Percentiles rank a stretch among this genome's conserved stretches.
Evolutionary conservation across 768 basidiomycete species (phyloP).

Genomic region (Leccinellum luteum): DNA sequence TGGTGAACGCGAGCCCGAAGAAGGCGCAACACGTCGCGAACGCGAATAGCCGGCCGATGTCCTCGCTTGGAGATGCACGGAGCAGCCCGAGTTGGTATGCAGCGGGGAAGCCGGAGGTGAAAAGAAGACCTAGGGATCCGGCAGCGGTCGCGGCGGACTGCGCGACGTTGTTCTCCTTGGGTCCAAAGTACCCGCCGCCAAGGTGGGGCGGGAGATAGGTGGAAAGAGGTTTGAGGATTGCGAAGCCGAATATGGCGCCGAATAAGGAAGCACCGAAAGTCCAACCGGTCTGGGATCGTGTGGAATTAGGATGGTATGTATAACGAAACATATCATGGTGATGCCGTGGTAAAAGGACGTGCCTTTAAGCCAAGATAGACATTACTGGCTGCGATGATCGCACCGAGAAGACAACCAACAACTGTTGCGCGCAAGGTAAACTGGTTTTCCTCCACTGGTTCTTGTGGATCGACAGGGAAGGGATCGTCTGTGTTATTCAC

Average conservation of each 20-base stretch:
- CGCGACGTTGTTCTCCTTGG: neutral
- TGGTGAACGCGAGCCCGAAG: neutral
- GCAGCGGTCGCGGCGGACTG: conserved; percentile 1
- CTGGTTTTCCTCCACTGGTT: neutral
- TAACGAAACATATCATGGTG: neutral
- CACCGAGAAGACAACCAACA: neutral
- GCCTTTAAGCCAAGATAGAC: conserved; percentile 4
- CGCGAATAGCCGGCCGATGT: neutral
- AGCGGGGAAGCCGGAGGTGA: neutral
- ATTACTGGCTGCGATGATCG: neutral
- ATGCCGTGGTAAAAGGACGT: neutral
- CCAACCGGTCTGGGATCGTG: neutral
- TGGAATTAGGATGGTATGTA: too few species aligned
- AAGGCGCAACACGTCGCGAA: neutral
- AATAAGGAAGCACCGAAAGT: conserved; percentile 1
- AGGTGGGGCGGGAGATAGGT: neutral
- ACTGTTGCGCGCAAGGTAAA: neutral
- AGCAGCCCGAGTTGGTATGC: neutral
- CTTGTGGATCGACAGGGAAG: neutral
- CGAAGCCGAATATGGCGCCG: conserved; percentile 2
- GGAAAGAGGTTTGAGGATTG: neutral
- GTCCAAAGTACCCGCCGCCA: neutral
- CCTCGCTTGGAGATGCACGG: neutral
- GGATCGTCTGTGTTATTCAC: conserved; percentile 1
- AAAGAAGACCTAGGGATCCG: neutral